Evolutionary conservation across 2,329 filamentous ascomycete species (phyloP).

Genomic region (Zymoseptoria pseudotritici): DNA sequence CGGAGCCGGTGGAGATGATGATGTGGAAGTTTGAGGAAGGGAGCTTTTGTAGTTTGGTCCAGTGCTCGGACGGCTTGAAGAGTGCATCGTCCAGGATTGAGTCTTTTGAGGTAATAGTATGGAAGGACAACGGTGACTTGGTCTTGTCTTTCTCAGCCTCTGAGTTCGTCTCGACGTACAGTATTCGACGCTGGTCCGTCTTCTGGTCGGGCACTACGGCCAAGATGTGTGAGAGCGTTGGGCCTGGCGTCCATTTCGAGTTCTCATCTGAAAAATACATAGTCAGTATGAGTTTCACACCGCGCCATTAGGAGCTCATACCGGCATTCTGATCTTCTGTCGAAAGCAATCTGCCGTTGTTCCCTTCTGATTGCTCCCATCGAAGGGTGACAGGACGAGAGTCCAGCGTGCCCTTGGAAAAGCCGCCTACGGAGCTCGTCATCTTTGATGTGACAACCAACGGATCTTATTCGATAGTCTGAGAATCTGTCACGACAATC

Average conservation of each 20-base stretch:
- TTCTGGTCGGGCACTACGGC: neutral
- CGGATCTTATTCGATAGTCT: too few relatives aligned
- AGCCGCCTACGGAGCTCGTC: too few relatives aligned
- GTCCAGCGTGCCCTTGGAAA: neutral
- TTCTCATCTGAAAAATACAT: neutral
- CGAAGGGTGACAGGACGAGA: neutral
- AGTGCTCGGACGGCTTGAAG: neutral
- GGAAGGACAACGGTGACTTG: conserved; percentile 15
- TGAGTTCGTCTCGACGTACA: conserved; percentile 19
- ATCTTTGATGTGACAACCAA: too few relatives aligned
- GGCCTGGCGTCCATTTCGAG: neutral
- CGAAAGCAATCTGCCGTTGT: neutral
- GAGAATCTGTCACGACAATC: too few relatives aligned
- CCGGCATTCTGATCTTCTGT: neutral
- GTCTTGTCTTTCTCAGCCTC: conserved; percentile 10
- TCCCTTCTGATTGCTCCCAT: neutral
- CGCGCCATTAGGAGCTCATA: neutral
- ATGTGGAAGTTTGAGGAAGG: conserved; percentile 31
- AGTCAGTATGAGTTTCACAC: too few relatives aligned
- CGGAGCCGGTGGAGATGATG: conserved; percentile 40
- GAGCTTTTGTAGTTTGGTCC: conserved; percentile 11
- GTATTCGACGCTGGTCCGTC: neutral
- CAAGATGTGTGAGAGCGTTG: neutral
- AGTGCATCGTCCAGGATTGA: neutral
- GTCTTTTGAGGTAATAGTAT: conserved; percentile 17